These are phyloP conservation scores for Cryptococcus floricola DNA, from an alignment of 1,284 basidiomycete genomes.

Conservation along the genomic window DNA sequence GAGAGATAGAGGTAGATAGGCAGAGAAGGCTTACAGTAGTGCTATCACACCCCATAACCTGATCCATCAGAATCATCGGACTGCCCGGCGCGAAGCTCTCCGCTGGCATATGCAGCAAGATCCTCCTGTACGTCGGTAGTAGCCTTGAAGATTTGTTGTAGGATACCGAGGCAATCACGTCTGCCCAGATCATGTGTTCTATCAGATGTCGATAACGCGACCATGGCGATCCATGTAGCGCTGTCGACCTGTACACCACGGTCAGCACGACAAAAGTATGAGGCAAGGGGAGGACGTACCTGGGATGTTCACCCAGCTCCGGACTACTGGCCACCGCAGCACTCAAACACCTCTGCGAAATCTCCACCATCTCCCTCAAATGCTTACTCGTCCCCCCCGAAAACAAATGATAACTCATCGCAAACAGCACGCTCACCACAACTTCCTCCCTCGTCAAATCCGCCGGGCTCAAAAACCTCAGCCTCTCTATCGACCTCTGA, in stretches of 20 bases:
- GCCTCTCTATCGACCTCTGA: slow-evolving; percentile 11
- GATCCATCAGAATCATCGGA: slow-evolving; percentile 60
- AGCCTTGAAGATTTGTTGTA: slow-evolving; percentile 59
- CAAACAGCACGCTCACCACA: slow-evolving; percentile 23
- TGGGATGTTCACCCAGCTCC: slow-evolving; percentile 6
- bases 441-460: slow-evolving; percentile 21
- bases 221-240: slow-evolving; percentile 10
- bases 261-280: background rate
- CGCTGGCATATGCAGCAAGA: slow-evolving; percentile 52
- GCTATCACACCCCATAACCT: slow-evolving; percentile 79
- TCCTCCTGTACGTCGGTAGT: slow-evolving; percentile 55
- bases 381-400: slow-evolving; percentile 22
- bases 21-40: slow-evolving; percentile 21
- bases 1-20: background rate
- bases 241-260: background rate
- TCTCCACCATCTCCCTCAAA: slow-evolving; percentile 16
- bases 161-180: slow-evolving; percentile 70
- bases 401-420: slow-evolving; percentile 28
- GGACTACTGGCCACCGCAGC: slow-evolving; percentile 15
- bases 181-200: slow-evolving; percentile 78
- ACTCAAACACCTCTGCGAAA: slow-evolving; percentile 17
- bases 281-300: background rate
- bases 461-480: slow-evolving; percentile 11
- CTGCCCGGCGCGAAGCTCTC: background rate
- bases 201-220: slow-evolving; percentile 50